phyloP scores from a whole-genome alignment of 148 eudicot genomes.

The Selenicereus undatus region DNA sequence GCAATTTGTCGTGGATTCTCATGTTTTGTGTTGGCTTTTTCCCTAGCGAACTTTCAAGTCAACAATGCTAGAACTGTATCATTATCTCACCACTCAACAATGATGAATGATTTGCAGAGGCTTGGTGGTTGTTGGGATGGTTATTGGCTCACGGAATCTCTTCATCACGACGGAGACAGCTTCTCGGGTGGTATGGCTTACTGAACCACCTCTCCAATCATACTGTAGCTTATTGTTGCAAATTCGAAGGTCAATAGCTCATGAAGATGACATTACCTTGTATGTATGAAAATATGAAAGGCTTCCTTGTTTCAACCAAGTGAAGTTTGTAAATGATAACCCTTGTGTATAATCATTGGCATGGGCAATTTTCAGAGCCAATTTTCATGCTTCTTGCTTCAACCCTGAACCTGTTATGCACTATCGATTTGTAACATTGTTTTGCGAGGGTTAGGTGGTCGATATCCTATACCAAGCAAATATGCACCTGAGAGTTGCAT shows the following conservation, averaged over 20 bases:
- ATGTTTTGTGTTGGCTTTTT: not conserved
- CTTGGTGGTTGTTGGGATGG: constrained; percentile 98
- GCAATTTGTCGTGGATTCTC: too few species aligned
- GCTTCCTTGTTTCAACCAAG: not conserved
- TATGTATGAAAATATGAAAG: constrained; percentile 12
- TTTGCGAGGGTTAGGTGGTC: not conserved
- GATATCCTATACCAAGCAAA: too few species aligned
- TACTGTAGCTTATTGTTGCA: not conserved
- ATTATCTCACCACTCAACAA: not conserved
- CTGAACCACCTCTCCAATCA: constrained; percentile 31
- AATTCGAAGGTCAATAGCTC: not conserved
- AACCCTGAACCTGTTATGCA: not conserved
- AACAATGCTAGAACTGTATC: not conserved
- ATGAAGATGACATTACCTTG: not conserved
- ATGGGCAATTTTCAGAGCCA: not conserved
- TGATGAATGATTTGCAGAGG: constrained; percentile 43
- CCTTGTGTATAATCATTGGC: constrained; percentile 6
- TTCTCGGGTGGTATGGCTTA: constrained; percentile 91
- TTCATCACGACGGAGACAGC: constrained; percentile 87
- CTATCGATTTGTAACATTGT: not conserved
- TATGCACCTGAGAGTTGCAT: too few species aligned
- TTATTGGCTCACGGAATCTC: constrained; percentile 92
- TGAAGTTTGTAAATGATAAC: constrained; percentile 17
- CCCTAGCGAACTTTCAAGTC: not conserved
- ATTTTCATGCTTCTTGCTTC: not conserved